Evolutionary conservation across 2,329 filamentous ascomycete genomes (phyloP).

Genomic region (Bipolaris victoriae): DNA sequence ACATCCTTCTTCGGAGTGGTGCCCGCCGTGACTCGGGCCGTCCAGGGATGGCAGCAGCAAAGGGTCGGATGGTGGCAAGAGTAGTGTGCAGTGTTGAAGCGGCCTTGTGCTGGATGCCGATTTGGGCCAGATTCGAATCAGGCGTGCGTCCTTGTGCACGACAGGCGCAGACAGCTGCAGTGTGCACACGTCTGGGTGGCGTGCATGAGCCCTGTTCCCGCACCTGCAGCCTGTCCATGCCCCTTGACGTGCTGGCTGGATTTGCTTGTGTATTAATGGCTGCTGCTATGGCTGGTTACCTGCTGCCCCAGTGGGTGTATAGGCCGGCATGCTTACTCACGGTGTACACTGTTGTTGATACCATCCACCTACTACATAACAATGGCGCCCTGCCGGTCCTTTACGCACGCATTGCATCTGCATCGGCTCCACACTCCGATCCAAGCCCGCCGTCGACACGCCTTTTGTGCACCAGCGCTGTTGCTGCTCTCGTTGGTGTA

Average conservation of each 20-base stretch:
- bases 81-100: conserved; percentile 25
- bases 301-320: conserved; percentile 5
- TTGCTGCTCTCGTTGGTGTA: not conserved
- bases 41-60: conserved; percentile 15
- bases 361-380: not conserved
- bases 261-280: too few relatives aligned
- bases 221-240: conserved; percentile 20
- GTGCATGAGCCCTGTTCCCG: conserved; percentile 37
- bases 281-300: not conserved
- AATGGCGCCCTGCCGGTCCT: not conserved
- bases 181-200: conserved; percentile 28
- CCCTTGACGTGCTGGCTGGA: conserved; percentile 28
- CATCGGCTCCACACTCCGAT: conserved; percentile 18
- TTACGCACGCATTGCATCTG: not conserved
- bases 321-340: too few relatives aligned
- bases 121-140: conserved; percentile 37
- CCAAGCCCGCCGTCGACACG: too few relatives aligned
- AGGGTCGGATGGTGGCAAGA: conserved; percentile 27
- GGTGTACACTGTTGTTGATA: too few relatives aligned
- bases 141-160: conserved; percentile 36
- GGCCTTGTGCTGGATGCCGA: conserved; percentile 26
- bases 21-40: conserved; percentile 32
- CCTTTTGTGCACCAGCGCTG: too few relatives aligned
- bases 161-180: conserved; percentile 26
- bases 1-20: too few relatives aligned